A percentile compares a stretch with the other conserved stretches of the same genome.
Evolutionary conservation across 1,139 yeast genomes (phyloP).

Genomic region (Wickerhamomyces sp.): DNA sequence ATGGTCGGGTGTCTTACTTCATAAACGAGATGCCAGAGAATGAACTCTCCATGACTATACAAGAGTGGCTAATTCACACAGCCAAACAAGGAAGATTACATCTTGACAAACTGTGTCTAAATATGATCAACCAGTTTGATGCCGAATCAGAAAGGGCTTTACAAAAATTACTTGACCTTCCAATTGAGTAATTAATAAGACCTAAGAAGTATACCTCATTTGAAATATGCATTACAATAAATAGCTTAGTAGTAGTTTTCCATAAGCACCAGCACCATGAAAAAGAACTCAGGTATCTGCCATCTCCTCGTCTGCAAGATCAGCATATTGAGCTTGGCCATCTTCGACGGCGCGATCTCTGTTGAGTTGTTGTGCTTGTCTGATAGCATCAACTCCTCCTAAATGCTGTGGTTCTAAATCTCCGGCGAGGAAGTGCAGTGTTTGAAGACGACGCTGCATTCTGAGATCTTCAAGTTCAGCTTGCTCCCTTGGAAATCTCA

Average conservation of each 20-base stretch:
- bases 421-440: neutral
- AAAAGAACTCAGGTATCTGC: neutral
- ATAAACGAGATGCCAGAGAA: conserved; percentile 65
- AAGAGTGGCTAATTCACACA: conserved; percentile 60
- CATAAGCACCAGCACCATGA: neutral
- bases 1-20: conserved; percentile 59
- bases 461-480: neutral
- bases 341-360: neutral
- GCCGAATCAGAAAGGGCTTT: conserved; percentile 42
- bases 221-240: neutral
- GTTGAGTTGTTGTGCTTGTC: neutral
- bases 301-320: conserved; percentile 1
- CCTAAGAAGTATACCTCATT: neutral
- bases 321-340: neutral
- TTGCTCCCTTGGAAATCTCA: neutral
- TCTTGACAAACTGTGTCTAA: conserved; percentile 32
- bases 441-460: neutral
- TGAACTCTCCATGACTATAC: conserved; percentile 64
- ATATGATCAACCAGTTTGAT: conserved; percentile 40
- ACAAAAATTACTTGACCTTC: conserved; percentile 9
- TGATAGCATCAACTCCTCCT: neutral
- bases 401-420: neutral
- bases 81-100: conserved; percentile 43
- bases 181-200: conserved; percentile 2
- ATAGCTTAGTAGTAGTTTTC: neutral